Conservation (phyloP, 2,329 filamentous ascomycete genomes). For the Pezicula radicicola region DNA sequence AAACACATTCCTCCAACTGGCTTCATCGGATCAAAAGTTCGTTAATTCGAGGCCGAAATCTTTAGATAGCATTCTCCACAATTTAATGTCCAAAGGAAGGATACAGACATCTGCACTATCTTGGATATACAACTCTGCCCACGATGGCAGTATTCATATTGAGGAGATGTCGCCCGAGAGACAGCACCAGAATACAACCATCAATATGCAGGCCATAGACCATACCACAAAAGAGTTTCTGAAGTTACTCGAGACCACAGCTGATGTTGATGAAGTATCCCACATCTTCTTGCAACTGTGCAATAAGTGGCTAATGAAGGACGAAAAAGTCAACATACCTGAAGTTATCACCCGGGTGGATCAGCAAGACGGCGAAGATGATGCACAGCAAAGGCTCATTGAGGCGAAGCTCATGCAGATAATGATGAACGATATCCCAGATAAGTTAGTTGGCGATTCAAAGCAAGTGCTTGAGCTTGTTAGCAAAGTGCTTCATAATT, state of each 20-base stretch:
- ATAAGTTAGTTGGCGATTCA: conserved; percentile 61
- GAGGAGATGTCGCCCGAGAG: conserved; percentile 22
- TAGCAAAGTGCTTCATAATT: conserved; percentile 49
- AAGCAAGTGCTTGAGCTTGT: conserved; percentile 63
- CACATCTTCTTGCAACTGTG: conserved; percentile 59
- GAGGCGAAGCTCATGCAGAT: conserved; percentile 62
- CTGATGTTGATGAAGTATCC: conserved; percentile 44
- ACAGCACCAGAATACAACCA: not conserved
- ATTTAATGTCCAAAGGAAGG: conserved; percentile 55
- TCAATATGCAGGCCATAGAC: conserved; percentile 16
- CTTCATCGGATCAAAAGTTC: conserved; percentile 30
- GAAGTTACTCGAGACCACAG: conserved; percentile 41
- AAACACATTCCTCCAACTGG: conserved; percentile 54
- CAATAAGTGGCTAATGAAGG: conserved; percentile 49
- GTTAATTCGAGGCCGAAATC: not conserved
- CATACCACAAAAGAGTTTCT: conserved; percentile 46
- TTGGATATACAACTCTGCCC: conserved; percentile 52
- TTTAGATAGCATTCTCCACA: conserved; percentile 39
- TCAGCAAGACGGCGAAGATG: conserved; percentile 29
- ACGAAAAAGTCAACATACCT: conserved; percentile 3
- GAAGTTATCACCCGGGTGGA: conserved; percentile 27
- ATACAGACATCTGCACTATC: conserved; percentile 20
- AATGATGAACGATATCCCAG: conserved; percentile 60
- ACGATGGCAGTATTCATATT: conserved; percentile 50
- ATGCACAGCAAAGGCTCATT: conserved; percentile 46